Base-by-base conservation (phyloP, 345 rosid species). In the Eucalyptus victrix region DNA sequence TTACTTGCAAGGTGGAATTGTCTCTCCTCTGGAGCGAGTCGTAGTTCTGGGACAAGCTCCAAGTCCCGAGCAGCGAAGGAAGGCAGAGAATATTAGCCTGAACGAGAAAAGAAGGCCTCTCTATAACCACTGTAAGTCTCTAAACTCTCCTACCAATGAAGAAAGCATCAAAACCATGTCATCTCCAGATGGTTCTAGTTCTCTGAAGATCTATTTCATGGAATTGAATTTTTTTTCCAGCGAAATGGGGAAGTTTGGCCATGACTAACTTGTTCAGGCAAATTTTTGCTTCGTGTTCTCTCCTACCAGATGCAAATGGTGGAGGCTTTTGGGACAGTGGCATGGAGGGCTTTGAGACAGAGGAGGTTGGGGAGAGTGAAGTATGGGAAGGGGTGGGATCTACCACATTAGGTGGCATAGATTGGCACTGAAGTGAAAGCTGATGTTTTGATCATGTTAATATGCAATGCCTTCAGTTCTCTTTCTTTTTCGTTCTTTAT, bases 311-410 rank as follows among this genome's bases (percentile, higher is more conserved):
- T 94, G 97, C 95, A 91, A 97, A 93, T 93, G 99, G 98, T 42
- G 42, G 92, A 86, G 98, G 99, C 83, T 96, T 97, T 96, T 97
- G 98, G 99, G 97, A 96, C 89, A 21, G 92, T 65, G 93, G 93
- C 89, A 96, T 95, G 99, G 97, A 95, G 93, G 99, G 99, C 88
- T 92, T 96, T 89, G 99, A 97, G 88, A 89, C 91, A 1, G 99
- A 95, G 89, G 98, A 94, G 94, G 97, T 96, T 28, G 98, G 98
- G n/a, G 90, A 45, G 32, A 92, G 94, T 86, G 97, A 96, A 91
- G 92, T 92, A 24, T 96, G 98, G 99, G 99, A 97, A 96, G 98
- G 98, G 32, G 96, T 97, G 42, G 98, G 98, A 85, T 93, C 97
- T 26, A 93, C 98, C 54, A 97, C 98, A 17, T 91, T 92, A 7